phyloP scores from a whole-genome alignment of 306 rosid species.

The Cyclanthera cordifolia region DNA sequence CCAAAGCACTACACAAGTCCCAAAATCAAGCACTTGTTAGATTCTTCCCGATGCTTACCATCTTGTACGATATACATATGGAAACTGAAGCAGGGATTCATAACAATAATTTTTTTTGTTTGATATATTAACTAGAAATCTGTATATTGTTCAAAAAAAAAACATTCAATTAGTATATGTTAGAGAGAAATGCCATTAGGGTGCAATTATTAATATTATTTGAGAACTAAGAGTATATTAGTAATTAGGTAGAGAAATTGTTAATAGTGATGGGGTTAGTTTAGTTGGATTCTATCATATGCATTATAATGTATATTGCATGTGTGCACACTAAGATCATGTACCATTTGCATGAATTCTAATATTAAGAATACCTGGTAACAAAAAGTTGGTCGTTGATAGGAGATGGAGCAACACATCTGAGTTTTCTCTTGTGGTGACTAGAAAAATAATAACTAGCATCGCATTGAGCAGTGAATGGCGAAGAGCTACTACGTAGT shows the following conservation, averaged over 20 bases:
- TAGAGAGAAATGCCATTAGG: not conserved
- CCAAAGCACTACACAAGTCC: conserved; percentile 54
- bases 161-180: not conserved
- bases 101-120: not conserved
- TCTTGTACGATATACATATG: not conserved
- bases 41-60: not conserved
- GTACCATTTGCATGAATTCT: not conserved
- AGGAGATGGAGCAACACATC: conserved; percentile 64
- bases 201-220: not conserved
- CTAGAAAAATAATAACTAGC: conserved; percentile 58
- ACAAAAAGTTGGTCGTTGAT: conserved; percentile 70
- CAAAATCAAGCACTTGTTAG: conserved; percentile 11
- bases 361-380: conserved; percentile 41
- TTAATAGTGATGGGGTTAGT: not conserved
- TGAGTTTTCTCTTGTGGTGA: conserved; percentile 85
- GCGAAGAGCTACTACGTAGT: conserved; percentile 29
- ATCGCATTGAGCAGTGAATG: conserved; percentile 29
- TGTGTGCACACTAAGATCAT: not conserved
- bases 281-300: not conserved
- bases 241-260: no score
- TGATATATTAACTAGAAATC: no score
- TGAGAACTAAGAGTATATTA: not conserved
- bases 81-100: not conserved
- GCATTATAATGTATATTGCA: not conserved
- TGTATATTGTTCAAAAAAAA: not conserved